Base-by-base conservation (phyloP, 352 stramenopile species). In the Ochromonadaceae sp. region DNA sequence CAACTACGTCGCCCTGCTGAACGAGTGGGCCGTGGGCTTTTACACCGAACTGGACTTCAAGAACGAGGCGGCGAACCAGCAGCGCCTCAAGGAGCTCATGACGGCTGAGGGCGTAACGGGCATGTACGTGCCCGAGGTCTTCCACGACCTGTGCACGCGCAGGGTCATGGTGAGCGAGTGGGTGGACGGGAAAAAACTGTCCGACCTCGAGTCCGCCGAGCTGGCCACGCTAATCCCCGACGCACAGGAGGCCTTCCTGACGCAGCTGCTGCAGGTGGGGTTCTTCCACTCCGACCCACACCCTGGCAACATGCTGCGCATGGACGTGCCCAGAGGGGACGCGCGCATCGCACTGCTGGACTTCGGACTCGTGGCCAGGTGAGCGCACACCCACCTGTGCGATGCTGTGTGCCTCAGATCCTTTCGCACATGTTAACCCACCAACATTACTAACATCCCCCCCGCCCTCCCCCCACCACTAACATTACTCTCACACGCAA, bases 31-130 rank as follows among this genome's bases (percentile, higher is more conserved):
- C 0, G 85, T 79, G 41, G 81, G 80, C 17, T 87, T 86, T 56
- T 88, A 91, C 58, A 82, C 73, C 14, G 81, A 91, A 67, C 68
- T 91, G 14, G 81, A 91, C 66, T 91, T 88, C 55, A 44, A 70
- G 26, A 86, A 87, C 65, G 81, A 91, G 70, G 80, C 70, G 20
- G 38, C 30, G 12, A 72, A 60, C 25, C 61, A 68, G 20, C 47
- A 72, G 0, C 17, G 35, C n/a, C 30, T 38, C 17, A 35, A 40
- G 31, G 65, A 75, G 32, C 49, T 78, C 0, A 53, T 87, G 12
- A 74, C 75, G 12, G 67, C 78, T 40, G 73, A 76, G 14, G 71
- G 75, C 35, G 72, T 88, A 26, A 66, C 78, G 25, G 76, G 50
- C 20, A 75, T 91, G 0, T 78, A 72, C 28, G 77, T 90, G 9